Conservation (phyloP, 352 stramenopile genomes). For the Phytophthora chlamydospora region DNA sequence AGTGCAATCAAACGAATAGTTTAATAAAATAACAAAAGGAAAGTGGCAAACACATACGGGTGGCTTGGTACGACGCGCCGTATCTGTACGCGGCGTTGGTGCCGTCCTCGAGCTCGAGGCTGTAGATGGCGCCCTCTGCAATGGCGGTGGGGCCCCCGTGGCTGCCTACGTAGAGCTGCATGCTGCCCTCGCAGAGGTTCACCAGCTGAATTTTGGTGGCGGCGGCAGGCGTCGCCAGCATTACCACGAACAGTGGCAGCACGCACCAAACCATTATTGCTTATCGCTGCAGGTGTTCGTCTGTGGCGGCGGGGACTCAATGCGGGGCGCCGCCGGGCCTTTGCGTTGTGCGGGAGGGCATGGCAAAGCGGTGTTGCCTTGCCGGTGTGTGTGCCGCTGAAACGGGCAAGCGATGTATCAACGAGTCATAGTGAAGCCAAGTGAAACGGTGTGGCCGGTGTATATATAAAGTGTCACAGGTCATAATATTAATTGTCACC, state of each 20-base stretch:
- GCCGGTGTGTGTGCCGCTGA: not conserved
- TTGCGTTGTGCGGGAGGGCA: constrained; percentile 15
- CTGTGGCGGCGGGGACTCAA: not conserved
- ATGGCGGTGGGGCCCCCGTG: constrained; percentile 27
- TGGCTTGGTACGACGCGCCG: constrained; percentile 37
- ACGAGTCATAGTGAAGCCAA: constrained; percentile 21
- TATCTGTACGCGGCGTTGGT: constrained; percentile 42
- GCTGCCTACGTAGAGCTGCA: constrained; percentile 44
- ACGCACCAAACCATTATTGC: constrained; percentile 8
- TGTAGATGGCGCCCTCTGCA: constrained; percentile 15
- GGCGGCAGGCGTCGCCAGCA: constrained; percentile 3
- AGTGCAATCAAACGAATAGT: not conserved
- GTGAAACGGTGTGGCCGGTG: not conserved
- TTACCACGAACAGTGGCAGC: constrained; percentile 18
- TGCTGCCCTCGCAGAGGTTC: constrained; percentile 46
- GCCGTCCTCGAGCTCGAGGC: constrained; percentile 31
- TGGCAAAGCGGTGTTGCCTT: constrained; percentile 18
- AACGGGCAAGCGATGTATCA: constrained; percentile 5
- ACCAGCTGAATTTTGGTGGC: constrained; percentile 46
- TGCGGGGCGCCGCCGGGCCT: constrained; percentile 10
- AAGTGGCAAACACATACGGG: constrained; percentile 20
- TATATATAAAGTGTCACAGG: too few relatives aligned
- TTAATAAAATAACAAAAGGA: not conserved
- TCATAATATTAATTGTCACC: too few relatives aligned
- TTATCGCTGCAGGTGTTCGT: not conserved